Evolutionary conservation across 441 rosid genomes (phyloP), one percentile per base, ranked within the genome.

Genomic region (Adansonia madagascariensis): DNA sequence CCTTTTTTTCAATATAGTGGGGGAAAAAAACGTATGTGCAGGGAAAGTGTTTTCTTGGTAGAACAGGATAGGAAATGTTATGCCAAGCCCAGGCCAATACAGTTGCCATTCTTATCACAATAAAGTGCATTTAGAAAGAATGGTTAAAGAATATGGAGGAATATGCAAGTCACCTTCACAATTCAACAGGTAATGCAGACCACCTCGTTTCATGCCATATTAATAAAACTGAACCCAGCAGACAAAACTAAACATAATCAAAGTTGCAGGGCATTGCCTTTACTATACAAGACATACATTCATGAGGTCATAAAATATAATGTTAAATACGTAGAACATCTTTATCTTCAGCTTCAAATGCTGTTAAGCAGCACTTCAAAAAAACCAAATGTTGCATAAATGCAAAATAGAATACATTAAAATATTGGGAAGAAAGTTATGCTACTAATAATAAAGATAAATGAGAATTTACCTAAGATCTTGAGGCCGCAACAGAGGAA

Each of bases 401-500:
- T 18, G 20, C 47, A 72, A 6, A 43, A 17, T 9, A 3, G 2
- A 41, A 35, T 35, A 15, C 11, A 63, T 0, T 18, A 35, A 17
- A 68, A 49, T 41, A 15, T 35, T 2, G 50, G n/a, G 57, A 65
- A 77, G 55, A 53, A 27, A 71, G 39, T 50, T 6, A 63, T 31
- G 14, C 14, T 31, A 71, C 44, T 65, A 47, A 75, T 8, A 20
- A 55, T 65, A 53, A 10, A 72, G 62, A 60, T 39, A 39, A 53
- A 71, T 10, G 6, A 17, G 62, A 52, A 6, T 35, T 64, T 85
- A 94, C 97, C 95, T 91, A 77, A 94, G 95, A 84, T 91, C 92
- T 80, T 79, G 90, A 76, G 92, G 92, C 72, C 97, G 91, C 81
- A 94, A 61, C 86, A 90, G 75, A 75, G 92, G 90, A 64, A 67